Evolutionary conservation across 2,329 filamentous ascomycete species (phyloP), one percentile per base, ranked within the genome.

Genomic region (Zymoseptoria crescenta): DNA sequence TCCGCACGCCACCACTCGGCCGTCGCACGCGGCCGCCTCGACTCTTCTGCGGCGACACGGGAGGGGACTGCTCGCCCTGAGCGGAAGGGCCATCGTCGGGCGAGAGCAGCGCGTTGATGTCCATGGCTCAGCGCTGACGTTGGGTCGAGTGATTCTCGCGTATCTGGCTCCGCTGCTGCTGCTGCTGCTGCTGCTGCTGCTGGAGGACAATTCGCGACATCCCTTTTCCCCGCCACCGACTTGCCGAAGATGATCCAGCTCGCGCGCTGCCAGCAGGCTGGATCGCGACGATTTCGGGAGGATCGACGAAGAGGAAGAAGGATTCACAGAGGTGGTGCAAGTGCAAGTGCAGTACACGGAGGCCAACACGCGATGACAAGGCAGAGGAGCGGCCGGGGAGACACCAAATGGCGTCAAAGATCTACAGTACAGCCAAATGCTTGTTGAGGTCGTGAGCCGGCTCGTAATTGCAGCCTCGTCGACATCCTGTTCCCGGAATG

Each of bases 61-160:
- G 56, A 49, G 30, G 59, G 54, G 20, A 54, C 49, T 52, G 45
- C 51, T 59, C 54, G 20, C 21, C 41, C 21, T 20, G 20, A 16
- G 28, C 24, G 9, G 51, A 19, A 24, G 76, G 70, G 65, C 75
- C 75, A 59, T 79, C 76, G 62, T 77, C 75, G 48, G 78, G 77
- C 67, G 77, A 79, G 55, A 80, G 67, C 55, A 80, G 71, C 52
- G 75, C 76, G 67, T 77, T 77, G 73, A 80, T 80, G 65, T 80
- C 75, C 78, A 80, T 80, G 50, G 52, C 16, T 45, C 35, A 45
- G 35, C 35, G 35, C 35, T 16, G 35, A 13, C 13, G 16, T 16
- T 45, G 13, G 16, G 13, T 45, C 13, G 35, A 45, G 35, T n/a
- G n/a, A n/a, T 45, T 45, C 35, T 45, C 35, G 35, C 16, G 13